These are phyloP conservation scores for Scutellaria baicalensis DNA, from an alignment of 257 asterid genomes.

Conservation along the genomic window DNA sequence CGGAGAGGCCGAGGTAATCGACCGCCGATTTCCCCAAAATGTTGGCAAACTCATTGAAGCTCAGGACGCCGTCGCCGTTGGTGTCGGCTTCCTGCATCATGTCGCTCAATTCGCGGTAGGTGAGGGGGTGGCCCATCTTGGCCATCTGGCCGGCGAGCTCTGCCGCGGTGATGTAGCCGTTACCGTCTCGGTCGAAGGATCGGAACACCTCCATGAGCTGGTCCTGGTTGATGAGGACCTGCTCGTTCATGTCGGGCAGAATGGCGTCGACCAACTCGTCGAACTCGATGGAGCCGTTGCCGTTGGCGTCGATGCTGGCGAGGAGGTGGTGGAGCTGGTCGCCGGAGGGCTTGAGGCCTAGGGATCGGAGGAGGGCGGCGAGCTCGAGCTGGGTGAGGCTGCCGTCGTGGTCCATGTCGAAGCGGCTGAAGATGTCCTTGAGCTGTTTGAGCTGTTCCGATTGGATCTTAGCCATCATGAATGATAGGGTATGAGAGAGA, in stretches of 20 bases:
- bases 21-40: constrained; percentile 76
- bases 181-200: constrained; percentile 85
- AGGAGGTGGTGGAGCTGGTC: constrained; percentile 66
- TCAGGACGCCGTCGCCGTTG: constrained; percentile 84
- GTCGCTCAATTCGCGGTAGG: constrained; percentile 73
- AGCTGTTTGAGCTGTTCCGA: constrained; percentile 59
- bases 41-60: constrained; percentile 60
- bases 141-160: constrained; percentile 91
- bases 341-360: constrained; percentile 72
- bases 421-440: constrained; percentile 59
- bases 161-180: constrained; percentile 78
- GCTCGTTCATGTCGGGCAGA: constrained; percentile 56
- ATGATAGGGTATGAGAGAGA: neutral
- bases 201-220: constrained; percentile 70
- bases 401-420: constrained; percentile 95
- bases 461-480: constrained; percentile 32
- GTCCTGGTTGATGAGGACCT: constrained; percentile 55
- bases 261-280: constrained; percentile 65
- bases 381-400: constrained; percentile 84
- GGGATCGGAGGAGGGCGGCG: constrained; percentile 78
- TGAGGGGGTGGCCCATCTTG: constrained; percentile 82
- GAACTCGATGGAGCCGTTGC: constrained; percentile 82
- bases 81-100: constrained; percentile 84
- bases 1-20: constrained; percentile 47
- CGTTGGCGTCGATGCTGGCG: constrained; percentile 67